Base-by-base conservation (phyloP, 2,329 filamentous ascomycete genomes). In the Colletotrichum gigasporum region DNA sequence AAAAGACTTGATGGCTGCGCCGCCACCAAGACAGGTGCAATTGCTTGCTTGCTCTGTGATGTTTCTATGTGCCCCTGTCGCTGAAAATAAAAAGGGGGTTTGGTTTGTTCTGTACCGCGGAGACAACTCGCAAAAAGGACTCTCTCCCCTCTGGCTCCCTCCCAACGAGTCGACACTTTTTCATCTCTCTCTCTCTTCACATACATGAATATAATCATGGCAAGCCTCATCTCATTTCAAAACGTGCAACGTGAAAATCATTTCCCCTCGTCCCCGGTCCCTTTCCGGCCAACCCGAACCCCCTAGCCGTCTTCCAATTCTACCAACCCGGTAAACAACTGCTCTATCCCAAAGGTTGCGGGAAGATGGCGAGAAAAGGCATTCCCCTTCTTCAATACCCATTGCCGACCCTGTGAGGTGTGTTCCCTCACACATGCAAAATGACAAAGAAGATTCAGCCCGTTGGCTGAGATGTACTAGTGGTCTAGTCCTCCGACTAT, bases 391-490 rank as follows among this genome's bases (percentile, higher is more conserved):
- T 41, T 18, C 58, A 34, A 35, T 22, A 48, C 30, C 32, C 45
- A 35, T 42, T 37, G 35, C 35, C 52, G 39, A 51, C 58, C 52
- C n/a, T 50, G 24, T 24, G 42, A 47, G 9, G 42, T 5, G 4
- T 16, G n/a, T 47, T 3, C 20, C 14, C 42, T 26, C 26, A 28
- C 42, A 41, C 22, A 62, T 66, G 63, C 54, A 48, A 54, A 52
- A 51, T 35, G n/a, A 62, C 41, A 66, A 51, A 58, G 20, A 51
- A 66, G 35, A 37, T 6, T 45, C 11, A 26, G 32, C 47, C 42
- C 16, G 16, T 2, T 3, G 24, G 22, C 22, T 37, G 47, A 16
- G 47, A 20, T 18, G 34, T 12, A n/a, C 14, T 35, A 16, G 16
- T 18, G 35, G 24, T 28, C 30, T 39, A 28, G 12, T 37, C n/a